Conservation (phyloP, 2,329 filamentous ascomycete genomes). For the Verticillium dahliae region DNA sequence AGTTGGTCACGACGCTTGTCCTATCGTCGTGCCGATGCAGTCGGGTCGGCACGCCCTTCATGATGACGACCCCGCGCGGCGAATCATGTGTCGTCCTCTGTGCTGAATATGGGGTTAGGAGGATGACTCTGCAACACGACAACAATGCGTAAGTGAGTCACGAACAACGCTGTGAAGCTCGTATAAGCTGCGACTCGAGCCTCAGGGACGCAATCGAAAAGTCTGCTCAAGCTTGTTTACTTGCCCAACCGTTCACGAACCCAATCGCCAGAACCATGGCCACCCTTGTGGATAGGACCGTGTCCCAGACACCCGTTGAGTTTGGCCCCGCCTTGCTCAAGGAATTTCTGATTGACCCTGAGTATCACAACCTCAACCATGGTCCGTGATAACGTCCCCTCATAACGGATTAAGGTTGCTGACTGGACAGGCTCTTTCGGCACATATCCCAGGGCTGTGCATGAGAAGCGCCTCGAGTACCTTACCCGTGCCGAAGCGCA, state of each 20-base stretch:
- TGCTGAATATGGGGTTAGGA: background rate
- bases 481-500: slow-evolving; percentile 60
- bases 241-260: background rate
- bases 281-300: background rate
- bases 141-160: no score
- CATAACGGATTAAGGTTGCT: background rate
- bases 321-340: slow-evolving; percentile 41
- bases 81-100: background rate
- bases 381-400: slow-evolving; percentile 38
- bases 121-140: background rate
- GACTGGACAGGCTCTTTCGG: slow-evolving; percentile 64
- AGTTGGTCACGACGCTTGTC: background rate
- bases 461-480: slow-evolving; percentile 52
- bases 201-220: background rate
- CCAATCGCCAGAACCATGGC: slow-evolving; percentile 2
- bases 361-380: slow-evolving; percentile 73
- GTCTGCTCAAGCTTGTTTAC: no score
- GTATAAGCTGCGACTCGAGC: no score
- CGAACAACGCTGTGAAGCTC: no score
- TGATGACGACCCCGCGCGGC: background rate
- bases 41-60: background rate
- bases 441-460: slow-evolving; percentile 60
- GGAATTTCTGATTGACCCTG: slow-evolving; percentile 62
- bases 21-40: background rate
- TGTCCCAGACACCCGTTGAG: background rate